Base-by-base conservation (phyloP, 2,329 filamentous ascomycete genomes). In the Domatiomyces globalis region DNA sequence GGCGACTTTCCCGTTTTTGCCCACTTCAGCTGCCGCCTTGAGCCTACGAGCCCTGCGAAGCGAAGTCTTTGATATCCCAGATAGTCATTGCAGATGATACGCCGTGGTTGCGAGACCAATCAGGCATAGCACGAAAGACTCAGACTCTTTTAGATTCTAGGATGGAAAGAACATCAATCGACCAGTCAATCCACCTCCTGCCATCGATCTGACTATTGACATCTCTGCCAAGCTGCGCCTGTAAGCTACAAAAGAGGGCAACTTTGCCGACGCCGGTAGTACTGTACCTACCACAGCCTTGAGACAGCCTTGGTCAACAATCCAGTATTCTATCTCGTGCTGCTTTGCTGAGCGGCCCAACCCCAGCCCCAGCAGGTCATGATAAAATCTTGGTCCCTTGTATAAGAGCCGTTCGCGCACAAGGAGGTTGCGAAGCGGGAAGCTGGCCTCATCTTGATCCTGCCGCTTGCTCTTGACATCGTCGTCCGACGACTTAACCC, bases 1-100 rank as follows among this genome's bases (percentile, higher is more conserved):
- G 50, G 56, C 56, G 52, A 47, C 54, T 52, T 53, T 50, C 46
- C 51, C 51, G 42, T 47, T 51, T 52, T 50, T 45, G 49, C 50
- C 49, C 46, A 46, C 50, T 54, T 52, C 54, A 54, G 53, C 54
- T 45, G 47, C 46, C 49, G 49, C 46, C 45, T 49, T 19, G n/a
- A 49, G 43, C 50, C 54, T 55, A 54, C 18, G 20, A 44, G 48
- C 48, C 48, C n/a, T 44, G 12, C 19, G 19, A 25, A 6, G 22
- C 17, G 33, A 43, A 43, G 18, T 39, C 44, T 29, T 22, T 22
- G 18, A 22, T 39, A 15, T 44, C 25, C 36, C n/a, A 18, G 18
- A 43, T 39, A 39, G 33, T 39, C 33, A 15, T 39, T 39, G 33
- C 33, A 39, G 33, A 39, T 39, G 2, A 39, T 39, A 39, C 33